Conservation (phyloP, 139 green algal species). For the Chlorella vulgaris region DNA sequence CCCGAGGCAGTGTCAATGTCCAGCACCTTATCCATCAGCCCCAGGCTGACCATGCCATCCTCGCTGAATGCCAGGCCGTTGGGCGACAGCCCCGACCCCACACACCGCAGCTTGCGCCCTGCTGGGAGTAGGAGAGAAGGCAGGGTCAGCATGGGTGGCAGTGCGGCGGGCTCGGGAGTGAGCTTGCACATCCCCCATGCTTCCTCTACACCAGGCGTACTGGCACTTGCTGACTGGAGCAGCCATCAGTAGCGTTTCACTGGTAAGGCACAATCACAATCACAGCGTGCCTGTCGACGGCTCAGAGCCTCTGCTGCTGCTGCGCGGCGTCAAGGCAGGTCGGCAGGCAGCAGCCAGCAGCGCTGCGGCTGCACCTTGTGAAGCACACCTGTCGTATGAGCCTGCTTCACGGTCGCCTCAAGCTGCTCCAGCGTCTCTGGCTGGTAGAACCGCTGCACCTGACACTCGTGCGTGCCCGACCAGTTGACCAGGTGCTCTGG, state of each 20-base stretch:
- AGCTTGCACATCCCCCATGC: too few relatives aligned
- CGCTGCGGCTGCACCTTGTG: too few relatives aligned
- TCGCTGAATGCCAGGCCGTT: slow-evolving; percentile 88
- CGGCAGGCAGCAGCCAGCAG: too few relatives aligned
- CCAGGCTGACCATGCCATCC: slow-evolving; percentile 91
- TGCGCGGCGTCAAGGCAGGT: too few relatives aligned
- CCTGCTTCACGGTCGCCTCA: slow-evolving; percentile 71
- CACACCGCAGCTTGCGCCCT: slow-evolving; percentile 75
- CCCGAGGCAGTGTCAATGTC: slow-evolving; percentile 72
- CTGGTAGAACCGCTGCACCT: slow-evolving; percentile 64
- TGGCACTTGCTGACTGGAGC: too few relatives aligned
- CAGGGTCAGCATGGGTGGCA: not conserved
- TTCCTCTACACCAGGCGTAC: too few relatives aligned
- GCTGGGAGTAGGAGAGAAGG: not conserved
- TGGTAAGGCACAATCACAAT: too few relatives aligned
- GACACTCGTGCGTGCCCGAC: slow-evolving; percentile 87
- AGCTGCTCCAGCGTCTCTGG: slow-evolving; percentile 88
- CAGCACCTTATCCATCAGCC: slow-evolving; percentile 88
- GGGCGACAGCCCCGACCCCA: slow-evolving; percentile 87
- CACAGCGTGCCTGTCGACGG: too few relatives aligned
- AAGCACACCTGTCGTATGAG: slow-evolving; percentile 45
- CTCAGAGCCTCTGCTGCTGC: too few relatives aligned
- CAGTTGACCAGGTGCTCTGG: slow-evolving; percentile 84
- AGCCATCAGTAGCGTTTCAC: too few relatives aligned
- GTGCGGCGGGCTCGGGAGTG: too few relatives aligned